Evolutionary conservation across 1,284 basidiomycete genomes (phyloP), one percentile per base, ranked within the genome.

Genomic region (Prillingera fragicola): DNA sequence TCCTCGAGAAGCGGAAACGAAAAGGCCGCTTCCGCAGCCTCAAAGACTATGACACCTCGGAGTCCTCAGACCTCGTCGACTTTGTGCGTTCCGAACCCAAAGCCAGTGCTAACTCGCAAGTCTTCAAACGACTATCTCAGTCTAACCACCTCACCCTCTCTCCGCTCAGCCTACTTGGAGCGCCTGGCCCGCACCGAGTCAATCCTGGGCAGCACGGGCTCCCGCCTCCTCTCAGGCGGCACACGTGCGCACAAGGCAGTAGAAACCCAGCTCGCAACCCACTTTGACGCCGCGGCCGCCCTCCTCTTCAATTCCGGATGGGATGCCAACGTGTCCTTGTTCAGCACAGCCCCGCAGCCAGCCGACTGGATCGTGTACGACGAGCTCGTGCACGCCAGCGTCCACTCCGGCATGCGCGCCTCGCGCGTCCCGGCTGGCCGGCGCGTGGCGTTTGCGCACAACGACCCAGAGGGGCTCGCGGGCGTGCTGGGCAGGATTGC

Each of bases 301-400:
- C 75, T 97, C 10, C 76, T 97, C 14, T 96, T 95, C 79, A 94
- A 91, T 69, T 90, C 87, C 0, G 94, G 92, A 0, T 96, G 85
- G 70, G 91, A 96, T 68, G 91, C 94, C 14, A 97, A 97, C 62
- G 84, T 84, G 3, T 85, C 85, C 0, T 80, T 96, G 65, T 92
- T 95, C 73, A 77, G 85, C 0, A 80, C 80, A 31, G 71, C 96
- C 0, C 90, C 91, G 0, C 87, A 90, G 56, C 68, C 75, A 0
- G 80, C 80, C 10, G 94, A 98, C 62, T 78, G 80, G 37, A 70
- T 96, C 29, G 71, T 96, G 10, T 85, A 83, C 63, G 92, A 98
- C 65, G 86, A 84, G 57, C 80, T 88, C 50, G 84, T 96, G 29
- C 94, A 97, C 62, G 94, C 92, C 0, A 85, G 82, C 2, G 87